Evolutionary conservation across 2,329 filamentous ascomycete genomes (phyloP), one percentile per base, ranked within the genome.

Genomic region (Microdochium paspali): DNA sequence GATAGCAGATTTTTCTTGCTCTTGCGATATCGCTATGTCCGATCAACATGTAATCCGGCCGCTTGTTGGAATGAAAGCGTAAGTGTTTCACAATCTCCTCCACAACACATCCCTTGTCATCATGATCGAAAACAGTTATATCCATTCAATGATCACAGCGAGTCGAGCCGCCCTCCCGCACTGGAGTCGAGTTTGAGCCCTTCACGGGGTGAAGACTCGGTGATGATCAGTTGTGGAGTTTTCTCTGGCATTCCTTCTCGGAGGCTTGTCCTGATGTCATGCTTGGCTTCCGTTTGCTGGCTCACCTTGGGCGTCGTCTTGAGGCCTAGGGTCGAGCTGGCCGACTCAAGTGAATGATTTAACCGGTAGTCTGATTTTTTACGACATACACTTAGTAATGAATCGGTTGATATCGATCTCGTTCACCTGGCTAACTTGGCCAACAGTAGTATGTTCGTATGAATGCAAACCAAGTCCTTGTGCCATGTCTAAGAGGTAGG

Each of bases 171-270:
- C 78, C 71, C 85, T 87, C 76, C 78, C 83, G 66, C 80, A 86
- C 83, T 78, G 64, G 71, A 88, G 80, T 60, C 55, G 64, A 58
- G 62, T 65, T 58, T n/a, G 58, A 59, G 55, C 58, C 35, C 23
- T 28, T 28, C 26, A 28, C 26, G 26, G 13, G 26, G 26, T 7
- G 35, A 18, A 12, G 57, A 54, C 65, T 61, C 60, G 67, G 74
- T 71, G 67, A 87, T 73, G 84, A 87, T 67, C 63, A 76, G 84
- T 87, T 83, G 84, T 87, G 83, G 80, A 87, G 84, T 85, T 79
- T 63, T 70, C 63, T 63, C 57, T 61, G 61, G 56, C 59, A 54
- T 49, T 21, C 23, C 59, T 55, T 49, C 42, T 13, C 53, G 46
- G 49, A 45, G 53, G 26, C 47, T 53, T 47, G 51, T 56, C 59